Evolutionary conservation across 495 filamentous ascomycete species (phyloP).

Genomic region (Neurospora sp.): DNA sequence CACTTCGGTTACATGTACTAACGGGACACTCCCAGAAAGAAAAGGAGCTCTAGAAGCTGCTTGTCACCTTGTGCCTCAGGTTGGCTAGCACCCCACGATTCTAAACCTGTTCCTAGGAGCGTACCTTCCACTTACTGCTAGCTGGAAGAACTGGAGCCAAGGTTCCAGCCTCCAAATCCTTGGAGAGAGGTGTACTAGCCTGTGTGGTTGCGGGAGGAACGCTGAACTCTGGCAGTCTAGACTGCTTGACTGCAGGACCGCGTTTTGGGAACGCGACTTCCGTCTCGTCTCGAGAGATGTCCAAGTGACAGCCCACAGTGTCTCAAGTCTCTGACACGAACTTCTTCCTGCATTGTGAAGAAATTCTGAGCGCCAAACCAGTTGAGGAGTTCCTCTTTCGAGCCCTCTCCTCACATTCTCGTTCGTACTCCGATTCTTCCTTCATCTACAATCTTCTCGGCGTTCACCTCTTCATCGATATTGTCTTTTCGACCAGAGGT

Average conservation of each 20-base stretch:
- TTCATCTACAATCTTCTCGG: not conserved
- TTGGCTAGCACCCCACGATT: not conserved
- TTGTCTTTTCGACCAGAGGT: not conserved
- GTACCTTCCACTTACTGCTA: not conserved
- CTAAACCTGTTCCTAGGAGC: not conserved
- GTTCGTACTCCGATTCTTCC: not conserved
- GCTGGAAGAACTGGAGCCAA: not conserved
- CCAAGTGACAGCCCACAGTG: not conserved
- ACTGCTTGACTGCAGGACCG: not conserved
- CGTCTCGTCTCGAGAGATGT: not conserved
- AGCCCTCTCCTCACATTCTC: not conserved
- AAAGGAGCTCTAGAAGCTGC: not conserved
- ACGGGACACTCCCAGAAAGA: not conserved
- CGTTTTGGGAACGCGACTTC: not conserved
- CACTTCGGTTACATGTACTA: not conserved
- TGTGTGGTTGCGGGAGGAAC: not conserved
- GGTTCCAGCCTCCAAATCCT: not conserved
- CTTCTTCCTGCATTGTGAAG: not conserved
- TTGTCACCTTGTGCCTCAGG: not conserved
- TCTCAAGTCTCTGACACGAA: not conserved
- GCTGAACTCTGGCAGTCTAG: not conserved
- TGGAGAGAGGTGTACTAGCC: not conserved
- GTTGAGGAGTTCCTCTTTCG: not conserved
- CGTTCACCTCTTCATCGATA: not conserved
- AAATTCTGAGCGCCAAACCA: not conserved